Evolutionary conservation across 176 grass and related monocot species (phyloP), one percentile per base, ranked within the genome.

Genomic region (Poa pratensis): DNA sequence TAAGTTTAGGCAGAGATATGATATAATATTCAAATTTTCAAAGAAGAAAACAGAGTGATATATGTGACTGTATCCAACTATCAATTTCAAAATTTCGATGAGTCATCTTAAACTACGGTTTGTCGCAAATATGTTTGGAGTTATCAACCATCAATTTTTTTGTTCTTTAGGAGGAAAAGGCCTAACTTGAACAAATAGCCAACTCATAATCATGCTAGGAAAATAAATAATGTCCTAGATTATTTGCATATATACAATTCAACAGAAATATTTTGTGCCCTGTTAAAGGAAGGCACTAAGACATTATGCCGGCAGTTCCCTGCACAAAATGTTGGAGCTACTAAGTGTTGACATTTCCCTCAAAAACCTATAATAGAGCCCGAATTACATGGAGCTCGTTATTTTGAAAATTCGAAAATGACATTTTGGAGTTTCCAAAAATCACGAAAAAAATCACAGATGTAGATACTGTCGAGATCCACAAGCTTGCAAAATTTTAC

Each of bases 291-390:
- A 87, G 30, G 22, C 46, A 11, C 14, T 16, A 30, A 39, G 17
- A 52, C n/a, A 14, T 30, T 7, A 45, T 73, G 14, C 18, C 17
- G 23, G 23, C 43, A n/a, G n/a, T n/a, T n/a, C n/a, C n/a, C n/a
- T n/a, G n/a, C n/a, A n/a, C n/a, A n/a, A n/a, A n/a, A n/a, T n/a
- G n/a, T n/a, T n/a, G n/a, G n/a, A n/a, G n/a, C n/a, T n/a, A n/a
- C n/a, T n/a, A n/a, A n/a, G n/a, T 80, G 59, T 60, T 74, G 76
- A 75, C 87, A 35, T 19, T 75, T 43, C 5, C 74, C 20, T 69
- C 46, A n/a, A n/a, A n/a, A n/a, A n/a, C n/a, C n/a, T n/a, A n/a
- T n/a, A n/a, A n/a, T n/a, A n/a, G n/a, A n/a, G n/a, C n/a, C n/a
- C n/a, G n/a, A n/a, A n/a, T n/a, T n/a, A n/a, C n/a, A n/a, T n/a